These are phyloP conservation scores for Voacanga thouarsii DNA, from an alignment of 257 asterid species.

Conservation along the genomic window DNA sequence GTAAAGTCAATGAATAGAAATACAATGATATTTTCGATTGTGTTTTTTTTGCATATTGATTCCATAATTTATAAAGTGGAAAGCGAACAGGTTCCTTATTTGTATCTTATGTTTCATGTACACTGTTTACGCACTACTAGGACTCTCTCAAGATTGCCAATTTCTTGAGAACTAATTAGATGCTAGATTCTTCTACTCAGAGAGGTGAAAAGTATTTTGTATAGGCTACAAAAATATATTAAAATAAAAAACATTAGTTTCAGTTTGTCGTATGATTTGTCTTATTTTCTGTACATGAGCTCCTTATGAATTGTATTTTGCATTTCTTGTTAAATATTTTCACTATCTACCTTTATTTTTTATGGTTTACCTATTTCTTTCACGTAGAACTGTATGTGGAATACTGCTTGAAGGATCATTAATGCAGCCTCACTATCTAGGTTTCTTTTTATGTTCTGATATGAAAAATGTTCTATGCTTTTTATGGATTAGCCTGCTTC, in stretches of 20 bases:
- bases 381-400: background rate
- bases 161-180: background rate
- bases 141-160: background rate
- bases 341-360: background rate
- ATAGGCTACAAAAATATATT: background rate
- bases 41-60: slow-evolving; percentile 9
- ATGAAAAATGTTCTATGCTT: background rate
- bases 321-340: background rate
- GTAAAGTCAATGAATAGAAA: background rate
- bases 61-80: background rate
- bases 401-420: background rate
- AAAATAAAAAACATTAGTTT: background rate
- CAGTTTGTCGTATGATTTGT: background rate
- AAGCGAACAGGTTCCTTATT: too few relatives aligned
- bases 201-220: background rate
- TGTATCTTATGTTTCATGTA: background rate
- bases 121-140: background rate
- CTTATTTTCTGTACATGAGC: background rate
- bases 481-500: background rate
- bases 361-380: background rate
- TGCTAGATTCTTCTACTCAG: background rate
- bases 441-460: background rate
- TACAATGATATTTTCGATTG: slow-evolving; percentile 4
- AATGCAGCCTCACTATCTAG: background rate
- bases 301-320: background rate